Base-by-base conservation (phyloP, 768 basidiomycete species). In the Rhodotorula babjevae region DNA sequence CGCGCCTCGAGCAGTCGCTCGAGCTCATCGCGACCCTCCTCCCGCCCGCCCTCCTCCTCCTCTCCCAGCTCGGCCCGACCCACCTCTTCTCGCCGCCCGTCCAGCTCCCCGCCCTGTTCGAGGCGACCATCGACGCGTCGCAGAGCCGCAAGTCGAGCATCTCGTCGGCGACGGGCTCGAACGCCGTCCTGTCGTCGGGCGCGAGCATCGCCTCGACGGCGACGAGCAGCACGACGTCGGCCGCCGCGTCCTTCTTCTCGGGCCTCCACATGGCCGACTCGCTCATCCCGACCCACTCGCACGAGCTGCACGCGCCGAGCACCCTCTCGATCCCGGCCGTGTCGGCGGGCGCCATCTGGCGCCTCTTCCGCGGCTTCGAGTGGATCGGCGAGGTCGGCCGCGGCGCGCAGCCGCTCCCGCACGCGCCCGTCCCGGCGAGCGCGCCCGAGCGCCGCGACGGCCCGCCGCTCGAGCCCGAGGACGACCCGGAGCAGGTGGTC, bases 251-350 rank as follows among this genome's bases (percentile, higher is more conserved):
- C 6, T 67, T 65, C 62, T 29, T 66, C 23, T 61, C 61, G 16
- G 36, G 29, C 33, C 64, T 75, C 11, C 70, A 62, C 5, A 40
- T 63, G 2, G 27, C 47, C 44, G 61, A 63, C 46, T 61, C 65
- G 52, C 57, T 72, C 57, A 23, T 65, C 29, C 61, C 70, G 19
- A 25, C 74, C 10, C 61, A 72, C 53, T 70, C 72, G 25, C 74
- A 77, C 67, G 78, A 79, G 68, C 72, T 77, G 11, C 72, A 78
- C 47, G 77, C 78, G 0, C 74, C 78, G 11, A 77, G 73, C 31
- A 69, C 78, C 9, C 72, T 79, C 29, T 71, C 67, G 16, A 62
- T 79, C 7, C 78, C 78, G 2, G 72, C 78, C 19, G 75, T 75
- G 49, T 75, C 72, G 27, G 69, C 77, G 18, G 77, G 70, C n/a